Conservation (phyloP, 1,284 basidiomycete species). For the Ceratobasidium sp. region DNA sequence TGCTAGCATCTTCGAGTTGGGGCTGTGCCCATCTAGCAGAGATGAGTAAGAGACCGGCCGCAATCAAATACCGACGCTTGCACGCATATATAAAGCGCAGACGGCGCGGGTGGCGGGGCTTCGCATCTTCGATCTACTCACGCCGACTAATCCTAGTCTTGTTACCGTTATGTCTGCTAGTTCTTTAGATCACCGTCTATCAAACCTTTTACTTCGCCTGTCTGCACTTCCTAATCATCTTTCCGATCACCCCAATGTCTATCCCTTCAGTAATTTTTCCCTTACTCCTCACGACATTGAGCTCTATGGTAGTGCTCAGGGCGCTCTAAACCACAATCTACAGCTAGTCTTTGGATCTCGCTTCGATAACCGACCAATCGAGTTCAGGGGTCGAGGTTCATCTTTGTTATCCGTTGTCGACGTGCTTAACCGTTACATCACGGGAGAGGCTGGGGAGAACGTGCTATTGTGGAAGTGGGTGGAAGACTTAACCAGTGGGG, state of each 20-base stretch:
- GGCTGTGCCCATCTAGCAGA: too few species aligned
- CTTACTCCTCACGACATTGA: neutral
- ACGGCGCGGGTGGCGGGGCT: neutral
- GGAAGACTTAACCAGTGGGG: constrained; percentile 19
- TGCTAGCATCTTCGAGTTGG: constrained; percentile 16
- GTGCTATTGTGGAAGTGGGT: constrained; percentile 21
- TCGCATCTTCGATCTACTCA: too few species aligned
- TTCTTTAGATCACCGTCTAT: neutral
- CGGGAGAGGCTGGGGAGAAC: constrained; percentile 18
- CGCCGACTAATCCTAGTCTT: too few species aligned
- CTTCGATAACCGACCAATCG: neutral
- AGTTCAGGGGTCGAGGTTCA: neutral
- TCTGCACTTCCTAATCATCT: neutral
- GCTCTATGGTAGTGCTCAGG: neutral
- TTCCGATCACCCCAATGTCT: constrained; percentile 17
- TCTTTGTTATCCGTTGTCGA: neutral
- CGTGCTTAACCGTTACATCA: neutral
- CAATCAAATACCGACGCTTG: too few species aligned
- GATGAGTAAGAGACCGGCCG: too few species aligned
- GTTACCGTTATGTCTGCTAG: too few species aligned
- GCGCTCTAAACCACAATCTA: neutral
- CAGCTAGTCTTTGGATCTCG: neutral
- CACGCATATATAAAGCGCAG: neutral
- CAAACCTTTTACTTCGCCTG: neutral
- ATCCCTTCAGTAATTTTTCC: neutral